A percentile compares a stretch with the other conserved stretches of the same genome.
phyloP scores from a whole-genome alignment of 1,284 basidiomycete genomes.

The Spongiforma sp. region DNA sequence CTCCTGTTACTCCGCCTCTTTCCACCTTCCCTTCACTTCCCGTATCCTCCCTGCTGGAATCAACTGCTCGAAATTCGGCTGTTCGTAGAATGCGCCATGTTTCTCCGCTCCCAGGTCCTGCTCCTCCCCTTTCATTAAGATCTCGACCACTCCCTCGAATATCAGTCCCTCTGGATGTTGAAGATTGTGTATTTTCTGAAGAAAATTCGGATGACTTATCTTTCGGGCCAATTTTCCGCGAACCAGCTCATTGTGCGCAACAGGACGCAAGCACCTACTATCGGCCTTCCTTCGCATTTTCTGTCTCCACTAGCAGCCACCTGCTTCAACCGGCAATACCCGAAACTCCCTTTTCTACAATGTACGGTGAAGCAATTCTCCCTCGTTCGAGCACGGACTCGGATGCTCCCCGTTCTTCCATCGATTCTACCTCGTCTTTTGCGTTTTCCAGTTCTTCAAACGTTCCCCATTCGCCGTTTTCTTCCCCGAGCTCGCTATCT shows the following conservation, averaged over 20 bases:
- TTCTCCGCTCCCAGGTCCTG: conserved; percentile 20
- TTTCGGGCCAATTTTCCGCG: conserved; percentile 2
- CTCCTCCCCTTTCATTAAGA: conserved; percentile 22
- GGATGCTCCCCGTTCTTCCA: conserved; percentile 33
- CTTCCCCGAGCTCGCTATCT: conserved; percentile 12
- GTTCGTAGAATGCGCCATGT: conserved; percentile 28
- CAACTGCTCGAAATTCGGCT: conserved; percentile 17
- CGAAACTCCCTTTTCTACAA: conserved; percentile 16
- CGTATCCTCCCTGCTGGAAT: conserved; percentile 20
- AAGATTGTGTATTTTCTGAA: conserved; percentile 30
- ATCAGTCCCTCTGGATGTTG: conserved; percentile 44
- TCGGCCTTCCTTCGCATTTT: conserved; percentile 5
- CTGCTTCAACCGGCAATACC: conserved; percentile 11
- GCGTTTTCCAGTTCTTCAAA: conserved; percentile 12
- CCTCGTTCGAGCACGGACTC: conserved; percentile 36
- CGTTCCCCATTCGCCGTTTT: conserved; percentile 11
- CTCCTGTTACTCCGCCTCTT: conserved; percentile 31
- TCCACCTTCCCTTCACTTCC: conserved; percentile 22
- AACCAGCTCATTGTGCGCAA: conserved; percentile 9
- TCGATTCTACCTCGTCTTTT: conserved; percentile 29
- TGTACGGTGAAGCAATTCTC: conserved; percentile 13
- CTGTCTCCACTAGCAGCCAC: neutral
- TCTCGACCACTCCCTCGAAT: conserved; percentile 45
- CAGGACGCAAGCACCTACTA: conserved; percentile 20
- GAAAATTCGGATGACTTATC: conserved; percentile 20